phyloP scores from a whole-genome alignment of 2,329 filamentous ascomycete genomes.

The Diaporthe helianthi region DNA sequence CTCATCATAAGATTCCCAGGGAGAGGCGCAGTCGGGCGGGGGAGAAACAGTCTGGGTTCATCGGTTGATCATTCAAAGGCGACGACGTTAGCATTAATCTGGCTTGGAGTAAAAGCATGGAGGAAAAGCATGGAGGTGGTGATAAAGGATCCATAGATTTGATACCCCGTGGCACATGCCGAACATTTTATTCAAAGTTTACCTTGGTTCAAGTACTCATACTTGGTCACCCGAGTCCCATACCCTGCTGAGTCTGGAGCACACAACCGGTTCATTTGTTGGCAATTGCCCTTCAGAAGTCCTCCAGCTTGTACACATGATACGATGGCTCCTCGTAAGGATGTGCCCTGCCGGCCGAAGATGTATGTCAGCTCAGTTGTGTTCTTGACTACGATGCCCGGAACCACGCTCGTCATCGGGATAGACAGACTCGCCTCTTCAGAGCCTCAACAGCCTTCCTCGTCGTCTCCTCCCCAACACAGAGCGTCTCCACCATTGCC shows the following conservation, averaged over 20 bases:
- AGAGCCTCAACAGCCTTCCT: conserved; percentile 66
- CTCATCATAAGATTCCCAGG: not conserved
- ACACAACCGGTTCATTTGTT: no score
- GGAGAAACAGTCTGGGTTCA: not conserved
- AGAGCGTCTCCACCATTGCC: conserved; percentile 68
- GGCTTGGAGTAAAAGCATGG: not conserved
- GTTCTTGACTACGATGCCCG: not conserved
- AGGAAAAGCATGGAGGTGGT: not conserved
- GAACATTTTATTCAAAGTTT: no score
- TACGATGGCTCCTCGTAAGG: conserved; percentile 61
- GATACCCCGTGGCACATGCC: conserved; percentile 15
- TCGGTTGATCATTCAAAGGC: conserved; percentile 10
- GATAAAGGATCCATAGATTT: not conserved
- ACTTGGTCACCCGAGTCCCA: no score
- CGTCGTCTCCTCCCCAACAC: conserved; percentile 63
- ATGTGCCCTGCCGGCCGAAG: conserved; percentile 49
- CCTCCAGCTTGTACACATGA: conserved; percentile 55
- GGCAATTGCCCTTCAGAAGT: conserved; percentile 50
- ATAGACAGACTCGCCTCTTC: conserved; percentile 60
- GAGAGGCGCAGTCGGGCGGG: not conserved
- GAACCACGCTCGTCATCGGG: not conserved
- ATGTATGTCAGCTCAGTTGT: conserved; percentile 38
- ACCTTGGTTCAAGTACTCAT: not conserved
- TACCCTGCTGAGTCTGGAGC: no score
- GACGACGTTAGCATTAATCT: not conserved